A percentile compares a stretch with the other conserved stretches of the same genome.
phyloP scores from a whole-genome alignment of 116 monocot genomes.

The Papilionanthe hybrid region DNA sequence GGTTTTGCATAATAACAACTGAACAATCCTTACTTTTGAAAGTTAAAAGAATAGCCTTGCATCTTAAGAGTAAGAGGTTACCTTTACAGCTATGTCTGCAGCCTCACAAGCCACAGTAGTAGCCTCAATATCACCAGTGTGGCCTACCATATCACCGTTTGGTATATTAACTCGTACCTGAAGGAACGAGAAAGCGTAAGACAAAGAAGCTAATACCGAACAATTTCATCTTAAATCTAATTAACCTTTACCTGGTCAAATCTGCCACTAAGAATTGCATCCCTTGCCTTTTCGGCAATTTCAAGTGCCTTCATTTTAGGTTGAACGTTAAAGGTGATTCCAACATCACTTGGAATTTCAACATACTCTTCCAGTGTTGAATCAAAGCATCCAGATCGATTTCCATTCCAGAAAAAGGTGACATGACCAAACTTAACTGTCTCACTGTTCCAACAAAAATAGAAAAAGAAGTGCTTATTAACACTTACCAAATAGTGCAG shows the following conservation, averaged over 20 bases:
- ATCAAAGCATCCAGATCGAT: constrained; percentile 91
- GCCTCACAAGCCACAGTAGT: constrained; percentile 91
- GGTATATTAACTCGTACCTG: constrained; percentile 95
- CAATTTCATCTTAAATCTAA: not conserved
- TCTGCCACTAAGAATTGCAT: constrained; percentile 87
- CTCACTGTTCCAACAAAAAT: constrained; percentile 44
- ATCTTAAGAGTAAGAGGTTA: constrained; percentile 10
- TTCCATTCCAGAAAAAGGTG: constrained; percentile 98
- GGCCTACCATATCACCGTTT: constrained; percentile 97
- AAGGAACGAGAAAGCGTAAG: constrained; percentile 2
- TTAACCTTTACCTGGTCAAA: constrained; percentile 72
- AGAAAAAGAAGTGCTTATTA: not conserved
- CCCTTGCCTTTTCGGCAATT: constrained; percentile 90
- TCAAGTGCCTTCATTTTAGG: constrained; percentile 98
- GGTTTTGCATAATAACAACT: not conserved
- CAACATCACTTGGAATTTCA: constrained; percentile 92
- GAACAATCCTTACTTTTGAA: not conserved
- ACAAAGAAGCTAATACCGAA: not conserved
- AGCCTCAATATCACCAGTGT: constrained; percentile 96
- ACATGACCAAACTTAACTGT: constrained; percentile 99
- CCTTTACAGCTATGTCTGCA: constrained; percentile 96
- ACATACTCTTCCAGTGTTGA: constrained; percentile 79
- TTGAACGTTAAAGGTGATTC: constrained; percentile 91
- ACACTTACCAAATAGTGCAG: not conserved
- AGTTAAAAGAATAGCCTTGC: not conserved